Percentiles rank a stretch among this genome's conserved stretches.
Conservation (phyloP, 2,329 filamentous ascomycete species). For the Ophiostoma triangulosporum region DNA sequence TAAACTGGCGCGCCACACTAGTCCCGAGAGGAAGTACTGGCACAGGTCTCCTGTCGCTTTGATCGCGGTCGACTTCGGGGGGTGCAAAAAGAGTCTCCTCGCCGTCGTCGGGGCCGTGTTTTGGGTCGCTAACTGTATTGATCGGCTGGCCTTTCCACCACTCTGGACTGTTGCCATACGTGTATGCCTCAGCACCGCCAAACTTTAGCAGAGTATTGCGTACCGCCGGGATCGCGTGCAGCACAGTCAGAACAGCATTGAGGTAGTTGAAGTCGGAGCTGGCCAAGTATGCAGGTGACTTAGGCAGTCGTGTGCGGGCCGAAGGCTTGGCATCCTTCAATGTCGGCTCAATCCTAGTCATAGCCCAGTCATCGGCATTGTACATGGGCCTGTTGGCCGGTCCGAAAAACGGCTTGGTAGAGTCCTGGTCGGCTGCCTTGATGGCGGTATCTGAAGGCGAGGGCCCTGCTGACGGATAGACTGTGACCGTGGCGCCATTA, state of each 20-base stretch:
- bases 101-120: neutral
- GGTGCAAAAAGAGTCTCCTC: neutral
- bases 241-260: slow-evolving; percentile 40
- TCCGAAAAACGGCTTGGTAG: slow-evolving; percentile 37
- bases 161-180: slow-evolving; percentile 41
- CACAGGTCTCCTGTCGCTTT: neutral
- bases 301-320: slow-evolving; percentile 28
- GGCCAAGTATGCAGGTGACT: slow-evolving; percentile 39
- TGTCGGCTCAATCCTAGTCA: slow-evolving; percentile 32
- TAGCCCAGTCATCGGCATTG: slow-evolving; percentile 42
- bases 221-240: slow-evolving; percentile 44
- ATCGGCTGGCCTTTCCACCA: slow-evolving; percentile 46
- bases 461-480: neutral
- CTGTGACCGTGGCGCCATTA: neutral
- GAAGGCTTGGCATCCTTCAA: slow-evolving; percentile 28
- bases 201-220: slow-evolving; percentile 39
- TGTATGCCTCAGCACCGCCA: slow-evolving; percentile 25
- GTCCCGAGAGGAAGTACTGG: neutral
- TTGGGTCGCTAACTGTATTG: neutral
- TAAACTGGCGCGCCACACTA: slow-evolving; percentile 24
- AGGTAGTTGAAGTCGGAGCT: neutral
- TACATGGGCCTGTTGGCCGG: slow-evolving; percentile 45
- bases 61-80: neutral
- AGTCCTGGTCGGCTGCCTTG: neutral
- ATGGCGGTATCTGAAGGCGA: neutral